A percentile compares a stretch with the other conserved stretches of the same genome.
phyloP scores from a whole-genome alignment of 2,329 filamentous ascomycete genomes.

The Cladophialophora carrionii region DNA sequence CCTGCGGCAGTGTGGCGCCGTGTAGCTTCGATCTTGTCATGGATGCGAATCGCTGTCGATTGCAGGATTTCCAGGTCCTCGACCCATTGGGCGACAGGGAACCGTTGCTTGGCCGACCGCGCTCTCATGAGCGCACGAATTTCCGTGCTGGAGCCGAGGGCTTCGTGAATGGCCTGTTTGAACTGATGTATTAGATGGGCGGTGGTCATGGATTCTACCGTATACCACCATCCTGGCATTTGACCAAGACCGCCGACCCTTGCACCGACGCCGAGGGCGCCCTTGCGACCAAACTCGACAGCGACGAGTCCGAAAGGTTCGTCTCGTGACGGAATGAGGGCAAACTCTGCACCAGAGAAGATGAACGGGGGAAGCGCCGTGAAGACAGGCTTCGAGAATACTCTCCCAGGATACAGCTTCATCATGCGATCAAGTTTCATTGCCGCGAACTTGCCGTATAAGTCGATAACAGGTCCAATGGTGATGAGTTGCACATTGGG shows the following conservation, averaged over 20 bases:
- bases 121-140: constrained; percentile 66
- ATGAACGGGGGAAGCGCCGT: constrained; percentile 68
- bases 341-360: constrained; percentile 70
- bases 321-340: constrained; percentile 68
- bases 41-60: constrained; percentile 61
- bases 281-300: constrained; percentile 70
- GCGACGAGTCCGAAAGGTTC: constrained; percentile 71
- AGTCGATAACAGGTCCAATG: constrained; percentile 67
- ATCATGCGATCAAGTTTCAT: constrained; percentile 67
- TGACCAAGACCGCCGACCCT: constrained; percentile 69
- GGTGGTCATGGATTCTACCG: constrained; percentile 66
- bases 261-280: constrained; percentile 67
- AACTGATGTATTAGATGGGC: constrained; percentile 68
- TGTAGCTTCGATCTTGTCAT: constrained; percentile 50
- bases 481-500: constrained; percentile 65
- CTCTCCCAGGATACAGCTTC: constrained; percentile 66
- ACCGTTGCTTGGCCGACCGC: constrained; percentile 66
- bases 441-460: constrained; percentile 70
- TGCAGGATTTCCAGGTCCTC: constrained; percentile 67
- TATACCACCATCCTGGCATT: constrained; percentile 72
- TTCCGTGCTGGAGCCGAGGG: constrained; percentile 60
- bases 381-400: constrained; percentile 71
- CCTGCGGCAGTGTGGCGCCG: constrained; percentile 33
- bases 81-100: constrained; percentile 69
- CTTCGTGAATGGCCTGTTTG: constrained; percentile 65